phyloP scores from a whole-genome alignment of 78 protist genomes.

The Dictyostelium brefeldianum region DNA sequence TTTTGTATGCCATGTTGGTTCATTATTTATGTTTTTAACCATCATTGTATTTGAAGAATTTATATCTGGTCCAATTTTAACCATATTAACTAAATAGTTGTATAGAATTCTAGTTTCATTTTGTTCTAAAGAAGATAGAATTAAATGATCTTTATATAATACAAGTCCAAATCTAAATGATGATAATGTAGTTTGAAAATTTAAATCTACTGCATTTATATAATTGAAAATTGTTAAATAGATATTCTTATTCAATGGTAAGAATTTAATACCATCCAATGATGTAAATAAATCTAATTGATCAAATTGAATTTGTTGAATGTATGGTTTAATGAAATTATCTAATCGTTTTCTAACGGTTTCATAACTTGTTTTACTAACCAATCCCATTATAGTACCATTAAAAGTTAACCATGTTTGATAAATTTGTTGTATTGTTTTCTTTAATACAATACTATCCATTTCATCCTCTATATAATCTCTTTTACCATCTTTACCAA shows the following conservation, averaged over 20 bases:
- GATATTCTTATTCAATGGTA: slow-evolving; percentile 82
- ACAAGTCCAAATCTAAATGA: slow-evolving; percentile 47
- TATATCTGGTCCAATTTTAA: slow-evolving; percentile 40
- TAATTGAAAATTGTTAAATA: slow-evolving; percentile 72
- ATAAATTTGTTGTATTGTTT: slow-evolving; percentile 53
- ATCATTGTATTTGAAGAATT: slow-evolving; percentile 1
- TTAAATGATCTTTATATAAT: slow-evolving; percentile 50
- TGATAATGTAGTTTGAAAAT: slow-evolving; percentile 51
- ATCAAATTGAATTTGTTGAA: slow-evolving; percentile 58
- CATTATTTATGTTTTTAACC: slow-evolving; percentile 11
- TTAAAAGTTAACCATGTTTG: slow-evolving; percentile 39
- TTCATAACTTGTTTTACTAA: background rate
- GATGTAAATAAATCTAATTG: slow-evolving; percentile 76
- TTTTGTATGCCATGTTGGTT: slow-evolving; percentile 48
- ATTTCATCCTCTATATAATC: slow-evolving; percentile 65
- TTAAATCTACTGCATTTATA: slow-evolving; percentile 40
- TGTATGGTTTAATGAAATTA: slow-evolving; percentile 39
- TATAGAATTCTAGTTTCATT: slow-evolving; percentile 44
- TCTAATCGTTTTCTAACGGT: slow-evolving; percentile 47
- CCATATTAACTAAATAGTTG: slow-evolving; percentile 34
- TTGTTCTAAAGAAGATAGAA: slow-evolving; percentile 29
- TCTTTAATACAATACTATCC: slow-evolving; percentile 27
- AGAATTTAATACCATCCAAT: slow-evolving; percentile 82
- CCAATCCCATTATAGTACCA: background rate
- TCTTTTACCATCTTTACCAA: slow-evolving; percentile 29